Evolutionary conservation across 768 basidiomycete genomes (phyloP).

Genomic region (Kwoniella heveanensis): DNA sequence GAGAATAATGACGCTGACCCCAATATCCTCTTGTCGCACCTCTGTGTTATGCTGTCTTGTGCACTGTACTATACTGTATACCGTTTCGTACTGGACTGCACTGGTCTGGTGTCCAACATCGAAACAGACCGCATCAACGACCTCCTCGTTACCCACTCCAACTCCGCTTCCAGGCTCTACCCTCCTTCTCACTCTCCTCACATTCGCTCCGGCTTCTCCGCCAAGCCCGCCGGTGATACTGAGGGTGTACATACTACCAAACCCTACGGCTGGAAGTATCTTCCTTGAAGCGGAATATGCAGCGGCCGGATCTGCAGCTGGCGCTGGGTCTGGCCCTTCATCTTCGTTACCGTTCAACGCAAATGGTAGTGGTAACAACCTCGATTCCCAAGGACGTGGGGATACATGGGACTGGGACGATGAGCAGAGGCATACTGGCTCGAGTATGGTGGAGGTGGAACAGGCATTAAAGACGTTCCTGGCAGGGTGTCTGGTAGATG

Average conservation of each 20-base stretch:
- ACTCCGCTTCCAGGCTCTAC: constrained; percentile 43
- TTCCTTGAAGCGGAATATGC: constrained; percentile 38
- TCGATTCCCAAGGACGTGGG: no score
- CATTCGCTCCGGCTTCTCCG: constrained; percentile 11
- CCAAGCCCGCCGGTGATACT: constrained; percentile 28
- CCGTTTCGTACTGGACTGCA: no score
- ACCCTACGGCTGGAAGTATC: constrained; percentile 24
- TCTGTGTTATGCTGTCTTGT: no score
- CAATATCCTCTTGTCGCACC: not conserved
- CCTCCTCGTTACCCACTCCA: constrained; percentile 31
- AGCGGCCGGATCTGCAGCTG: not conserved
- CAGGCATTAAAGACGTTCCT: constrained; percentile 31
- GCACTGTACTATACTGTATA: no score
- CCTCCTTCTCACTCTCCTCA: constrained; percentile 30
- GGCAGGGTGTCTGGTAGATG: constrained; percentile 39
- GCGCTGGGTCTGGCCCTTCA: no score
- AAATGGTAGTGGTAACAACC: no score
- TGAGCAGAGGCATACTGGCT: not conserved
- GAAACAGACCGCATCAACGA: constrained; percentile 41
- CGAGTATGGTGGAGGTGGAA: not conserved
- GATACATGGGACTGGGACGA: not conserved
- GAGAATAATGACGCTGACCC: no score
- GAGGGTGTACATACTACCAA: constrained; percentile 36
- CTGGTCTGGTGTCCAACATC: no score
- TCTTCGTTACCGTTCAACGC: not conserved